A percentile compares a stretch with the other conserved stretches of the same genome.
These are phyloP conservation scores for Alternaria gaisen DNA, from an alignment of 2,329 filamentous ascomycete genomes.

Conservation along the genomic window DNA sequence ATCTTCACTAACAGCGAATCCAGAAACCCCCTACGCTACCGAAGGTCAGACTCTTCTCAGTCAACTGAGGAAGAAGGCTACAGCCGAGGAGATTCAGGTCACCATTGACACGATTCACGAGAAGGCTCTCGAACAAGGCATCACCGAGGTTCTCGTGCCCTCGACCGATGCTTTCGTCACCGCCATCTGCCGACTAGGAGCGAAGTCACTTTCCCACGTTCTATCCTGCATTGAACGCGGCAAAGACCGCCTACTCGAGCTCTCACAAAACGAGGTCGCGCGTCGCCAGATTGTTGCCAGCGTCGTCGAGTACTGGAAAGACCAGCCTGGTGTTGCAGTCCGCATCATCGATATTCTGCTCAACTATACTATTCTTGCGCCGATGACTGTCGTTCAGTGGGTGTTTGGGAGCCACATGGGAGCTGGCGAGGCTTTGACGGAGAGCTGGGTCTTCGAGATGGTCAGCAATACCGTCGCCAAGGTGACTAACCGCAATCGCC, in stretches of 20 bases:
- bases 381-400: slow-evolving; percentile 88
- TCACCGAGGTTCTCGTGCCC: slow-evolving; percentile 78
- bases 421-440: slow-evolving; percentile 73
- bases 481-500: slow-evolving; percentile 84
- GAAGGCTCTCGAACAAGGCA: slow-evolving; percentile 73
- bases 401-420: slow-evolving; percentile 74
- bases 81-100: slow-evolving; percentile 85
- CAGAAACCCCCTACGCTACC: slow-evolving; percentile 80
- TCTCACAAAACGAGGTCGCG: slow-evolving; percentile 76
- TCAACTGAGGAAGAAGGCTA: slow-evolving; percentile 82
- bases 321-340: slow-evolving; percentile 90
- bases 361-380: slow-evolving; percentile 94
- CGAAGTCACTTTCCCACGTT: slow-evolving; percentile 95
- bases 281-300: slow-evolving; percentile 88
- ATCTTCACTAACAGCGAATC: slow-evolving; percentile 8
- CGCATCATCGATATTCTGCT: slow-evolving; percentile 95
- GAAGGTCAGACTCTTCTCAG: slow-evolving; percentile 84
- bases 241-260: slow-evolving; percentile 84
- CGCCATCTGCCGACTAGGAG: slow-evolving; percentile 89
- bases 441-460: slow-evolving; percentile 86
- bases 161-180: slow-evolving; percentile 95
- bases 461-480: slow-evolving; percentile 88
- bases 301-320: slow-evolving; percentile 91
- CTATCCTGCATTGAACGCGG: slow-evolving; percentile 94
- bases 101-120: slow-evolving; percentile 82